Evolutionary conservation across 1,284 basidiomycete species (phyloP).

Genomic region (Mycosarcoma mackinlayi): DNA sequence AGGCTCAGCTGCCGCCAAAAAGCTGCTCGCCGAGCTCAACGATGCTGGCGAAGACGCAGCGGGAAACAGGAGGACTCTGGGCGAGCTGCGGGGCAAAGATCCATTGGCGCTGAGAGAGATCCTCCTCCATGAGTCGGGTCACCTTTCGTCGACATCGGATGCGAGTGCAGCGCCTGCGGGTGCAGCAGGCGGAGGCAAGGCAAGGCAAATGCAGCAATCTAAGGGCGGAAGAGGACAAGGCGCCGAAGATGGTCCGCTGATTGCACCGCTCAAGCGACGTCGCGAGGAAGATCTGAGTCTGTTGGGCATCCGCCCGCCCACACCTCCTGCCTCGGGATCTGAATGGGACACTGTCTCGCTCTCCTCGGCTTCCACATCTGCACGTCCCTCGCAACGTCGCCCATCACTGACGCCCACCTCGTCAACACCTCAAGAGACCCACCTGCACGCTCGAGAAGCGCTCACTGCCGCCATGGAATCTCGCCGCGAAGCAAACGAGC

Average conservation of each 20-base stretch:
- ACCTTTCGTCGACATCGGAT: conserved; percentile 25
- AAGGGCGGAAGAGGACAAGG: conserved; percentile 23
- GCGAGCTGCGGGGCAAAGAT: conserved; percentile 53
- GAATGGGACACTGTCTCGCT: conserved; percentile 32
- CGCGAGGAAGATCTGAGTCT: conserved; percentile 33
- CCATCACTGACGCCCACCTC: conserved; percentile 21
- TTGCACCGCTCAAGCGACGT: conserved; percentile 43
- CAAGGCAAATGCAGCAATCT: conserved; percentile 37
- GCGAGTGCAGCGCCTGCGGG: conserved; percentile 26
- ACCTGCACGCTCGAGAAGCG: conserved; percentile 5
- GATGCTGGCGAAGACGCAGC: conserved; percentile 25
- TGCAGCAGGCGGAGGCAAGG: conserved; percentile 48
- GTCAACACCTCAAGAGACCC: conserved; percentile 24
- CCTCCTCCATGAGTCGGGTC: conserved; percentile 39
- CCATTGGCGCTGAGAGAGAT: conserved; percentile 44
- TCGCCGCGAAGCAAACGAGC: conserved; percentile 39
- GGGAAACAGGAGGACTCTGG: conserved; percentile 32
- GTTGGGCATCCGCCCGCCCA: conserved; percentile 31
- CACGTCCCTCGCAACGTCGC: conserved; percentile 8
- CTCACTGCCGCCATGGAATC: conserved; percentile 15
- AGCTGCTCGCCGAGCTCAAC: conserved; percentile 30
- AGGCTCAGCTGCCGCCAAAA: conserved; percentile 23
- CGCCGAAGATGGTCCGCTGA: conserved; percentile 52
- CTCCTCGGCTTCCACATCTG: conserved; percentile 22
- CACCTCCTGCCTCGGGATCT: conserved; percentile 30